Evolutionary conservation across 305 asterid species (phyloP), one percentile per base, ranked within the genome.

Genomic region (Ilex paraguariensis): DNA sequence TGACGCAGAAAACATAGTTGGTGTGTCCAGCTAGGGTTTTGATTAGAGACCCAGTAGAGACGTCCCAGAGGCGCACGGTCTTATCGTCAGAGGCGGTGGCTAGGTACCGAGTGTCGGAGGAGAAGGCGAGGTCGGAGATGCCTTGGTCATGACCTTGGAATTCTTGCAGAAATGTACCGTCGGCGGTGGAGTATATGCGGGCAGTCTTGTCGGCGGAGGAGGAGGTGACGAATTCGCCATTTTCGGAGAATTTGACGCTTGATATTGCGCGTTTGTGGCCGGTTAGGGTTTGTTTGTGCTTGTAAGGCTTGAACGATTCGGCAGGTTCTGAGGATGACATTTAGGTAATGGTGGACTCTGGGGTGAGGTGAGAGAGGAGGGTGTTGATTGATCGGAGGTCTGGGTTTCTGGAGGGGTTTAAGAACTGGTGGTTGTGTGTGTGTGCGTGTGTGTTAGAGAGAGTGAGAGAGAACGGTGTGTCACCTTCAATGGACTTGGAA

Each of bases 51-150:
- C 92, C 96, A n/a, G 92, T 81, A 54, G 83, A 42, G 64, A 79
- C 86, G 59, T 93, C 98, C 89, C 90, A 83, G 55, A 93, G 82
- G 36, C 95, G 92, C 63, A 93, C 78, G 58, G 97, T 90, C 56
- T 77, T 75, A 76, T 93, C 99, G 71, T 90, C 96, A 64, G 95
- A 90, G 72, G 97, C 88, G 51, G 97, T 87, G 65, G 96, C 96
- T 54, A 93, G 86, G 79, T 71, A 79, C 36, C 87, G 89, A 59
- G 75, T 66, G 80, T 87, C 96, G 62, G 87, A 76, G 73, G 97
- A 90, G 74, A 90, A 90, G 45, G 96, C 81, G 3, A 83, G 45
- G 71, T 93, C 96, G 62, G 92, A 90, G 75, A 93, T 75, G 3
- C 99, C 96, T 56, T 76, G 76, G 0, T 86, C 91, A 79, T 90